Conservation (phyloP, 768 basidiomycete species). For the Boletus coccyginus region DNA sequence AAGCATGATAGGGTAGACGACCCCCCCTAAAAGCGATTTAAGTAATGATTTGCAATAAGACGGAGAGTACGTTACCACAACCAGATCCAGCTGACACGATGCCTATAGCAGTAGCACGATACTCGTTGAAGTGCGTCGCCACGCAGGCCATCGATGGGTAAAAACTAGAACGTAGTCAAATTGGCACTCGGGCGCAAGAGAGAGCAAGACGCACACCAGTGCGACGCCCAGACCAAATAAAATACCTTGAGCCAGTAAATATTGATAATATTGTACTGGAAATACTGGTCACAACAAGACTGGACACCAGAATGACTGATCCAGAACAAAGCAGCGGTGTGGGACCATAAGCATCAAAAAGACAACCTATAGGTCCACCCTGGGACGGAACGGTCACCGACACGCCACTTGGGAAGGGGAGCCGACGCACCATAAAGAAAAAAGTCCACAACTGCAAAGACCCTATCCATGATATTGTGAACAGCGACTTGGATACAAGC, state of each 20-base stretch:
- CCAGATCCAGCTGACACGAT: slow-evolving; percentile 70
- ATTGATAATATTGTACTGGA: slow-evolving; percentile 57
- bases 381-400: slow-evolving; percentile 24
- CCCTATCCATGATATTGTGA: slow-evolving; percentile 69
- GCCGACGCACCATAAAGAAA: slow-evolving; percentile 58
- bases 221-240: slow-evolving; percentile 66
- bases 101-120: slow-evolving; percentile 71
- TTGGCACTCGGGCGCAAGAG: not conserved
- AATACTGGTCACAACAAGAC: slow-evolving; percentile 61
- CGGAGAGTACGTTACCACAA: slow-evolving; percentile 39
- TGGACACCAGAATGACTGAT: slow-evolving; percentile 44
- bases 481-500: slow-evolving; percentile 46
- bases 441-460: slow-evolving; percentile 67
- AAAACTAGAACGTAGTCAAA: slow-evolving; percentile 43
- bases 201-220: slow-evolving; percentile 47
- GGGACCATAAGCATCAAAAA: slow-evolving; percentile 63
- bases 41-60: slow-evolving; percentile 20
- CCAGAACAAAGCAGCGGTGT: slow-evolving; percentile 51
- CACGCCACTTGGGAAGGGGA: not conserved
- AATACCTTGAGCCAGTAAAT: slow-evolving; percentile 59
- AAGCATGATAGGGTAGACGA: slow-evolving; percentile 65
- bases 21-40: slow-evolving; percentile 47
- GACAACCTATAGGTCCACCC: slow-evolving; percentile 60
- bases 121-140: slow-evolving; percentile 60
- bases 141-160: slow-evolving; percentile 68